These are phyloP conservation scores for Laguncularia racemosa DNA, from an alignment of 345 rosid species.

Conservation along the genomic window DNA sequence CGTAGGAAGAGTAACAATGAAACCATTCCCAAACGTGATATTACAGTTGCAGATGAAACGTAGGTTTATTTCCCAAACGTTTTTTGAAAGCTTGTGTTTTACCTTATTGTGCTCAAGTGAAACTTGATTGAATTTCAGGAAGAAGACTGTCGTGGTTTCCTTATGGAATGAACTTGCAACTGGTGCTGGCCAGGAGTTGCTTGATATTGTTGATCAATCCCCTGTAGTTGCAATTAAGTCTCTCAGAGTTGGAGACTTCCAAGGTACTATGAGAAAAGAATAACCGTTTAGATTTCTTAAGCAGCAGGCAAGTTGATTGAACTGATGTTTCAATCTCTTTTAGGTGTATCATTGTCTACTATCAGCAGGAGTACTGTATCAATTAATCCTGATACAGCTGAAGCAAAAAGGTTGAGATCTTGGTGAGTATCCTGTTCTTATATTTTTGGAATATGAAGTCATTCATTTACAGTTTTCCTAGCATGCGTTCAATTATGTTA, in stretches of 20 bases:
- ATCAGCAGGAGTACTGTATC: conserved; percentile 52
- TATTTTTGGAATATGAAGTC: background rate
- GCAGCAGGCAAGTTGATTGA: background rate
- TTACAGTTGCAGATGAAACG: conserved; percentile 80
- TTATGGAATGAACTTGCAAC: conserved; percentile 87
- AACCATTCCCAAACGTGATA: conserved; percentile 72
- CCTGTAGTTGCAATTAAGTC: conserved; percentile 81
- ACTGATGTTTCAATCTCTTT: conserved; percentile 1
- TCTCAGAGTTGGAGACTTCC: conserved; percentile 86
- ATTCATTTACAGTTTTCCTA: background rate
- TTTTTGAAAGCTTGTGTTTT: background rate
- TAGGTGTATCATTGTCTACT: conserved; percentile 80
- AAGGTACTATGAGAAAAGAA: conserved; percentile 38
- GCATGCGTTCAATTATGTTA: background rate
- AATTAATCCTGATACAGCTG: conserved; percentile 64
- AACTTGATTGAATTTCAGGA: conserved; percentile 25
- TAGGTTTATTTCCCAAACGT: conserved; percentile 11
- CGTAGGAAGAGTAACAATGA: conserved; percentile 77
- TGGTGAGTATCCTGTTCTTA: conserved; percentile 39
- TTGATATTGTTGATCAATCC: conserved; percentile 52
- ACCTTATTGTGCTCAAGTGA: background rate
- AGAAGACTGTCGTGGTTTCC: conserved; percentile 78
- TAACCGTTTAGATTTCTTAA: background rate
- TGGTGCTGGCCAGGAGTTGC: conserved; percentile 62
- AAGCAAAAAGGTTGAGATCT: conserved; percentile 58